A percentile compares a stretch with the other conserved stretches of the same genome.
phyloP scores from a whole-genome alignment of 495 filamentous ascomycete species.

The Thermothielavioides terrestris region DNA sequence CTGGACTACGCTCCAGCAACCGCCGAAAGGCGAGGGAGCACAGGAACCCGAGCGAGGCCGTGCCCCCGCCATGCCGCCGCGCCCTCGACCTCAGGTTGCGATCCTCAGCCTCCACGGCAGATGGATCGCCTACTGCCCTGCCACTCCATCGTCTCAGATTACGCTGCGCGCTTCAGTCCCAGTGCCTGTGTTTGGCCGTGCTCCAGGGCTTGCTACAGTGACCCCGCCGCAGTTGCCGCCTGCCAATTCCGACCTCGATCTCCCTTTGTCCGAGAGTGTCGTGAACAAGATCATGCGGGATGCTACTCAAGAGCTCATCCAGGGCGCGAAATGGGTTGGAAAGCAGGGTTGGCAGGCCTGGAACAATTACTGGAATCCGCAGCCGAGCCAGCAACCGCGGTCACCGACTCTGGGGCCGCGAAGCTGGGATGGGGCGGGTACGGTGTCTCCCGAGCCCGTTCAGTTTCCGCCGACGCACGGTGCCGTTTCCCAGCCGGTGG shows the following conservation, averaged over 20 bases:
- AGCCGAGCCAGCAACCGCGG: slow-evolving; percentile 32
- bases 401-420: slow-evolving; percentile 25
- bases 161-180: slow-evolving; percentile 55
- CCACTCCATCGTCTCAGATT: slow-evolving; percentile 56
- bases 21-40: slow-evolving; percentile 34
- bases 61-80: slow-evolving; percentile 26
- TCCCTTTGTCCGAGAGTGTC: slow-evolving; percentile 68
- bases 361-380: slow-evolving; percentile 76
- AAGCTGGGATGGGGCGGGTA: slow-evolving; percentile 29
- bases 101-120: slow-evolving; percentile 68
- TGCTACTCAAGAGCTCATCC: slow-evolving; percentile 84
- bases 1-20: slow-evolving; percentile 70
- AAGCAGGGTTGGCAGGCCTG: slow-evolving; percentile 79
- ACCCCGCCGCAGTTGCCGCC: slow-evolving; percentile 69
- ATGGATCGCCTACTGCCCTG: slow-evolving; percentile 81
- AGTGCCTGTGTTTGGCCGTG: slow-evolving; percentile 42
- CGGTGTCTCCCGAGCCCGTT: slow-evolving; percentile 28
- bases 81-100: slow-evolving; percentile 44
- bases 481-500: slow-evolving; percentile 36
- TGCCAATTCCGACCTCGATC: slow-evolving; percentile 64
- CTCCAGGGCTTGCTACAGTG: slow-evolving; percentile 58
- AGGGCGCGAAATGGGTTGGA: slow-evolving; percentile 76
- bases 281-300: slow-evolving; percentile 80
- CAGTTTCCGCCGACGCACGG: slow-evolving; percentile 76
- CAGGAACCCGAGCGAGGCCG: slow-evolving; percentile 39